Percentiles rank a stretch among this genome's conserved stretches.
phyloP scores from a whole-genome alignment of 2,329 filamentous ascomycete species.

The Alternaria novae-zelandiae region DNA sequence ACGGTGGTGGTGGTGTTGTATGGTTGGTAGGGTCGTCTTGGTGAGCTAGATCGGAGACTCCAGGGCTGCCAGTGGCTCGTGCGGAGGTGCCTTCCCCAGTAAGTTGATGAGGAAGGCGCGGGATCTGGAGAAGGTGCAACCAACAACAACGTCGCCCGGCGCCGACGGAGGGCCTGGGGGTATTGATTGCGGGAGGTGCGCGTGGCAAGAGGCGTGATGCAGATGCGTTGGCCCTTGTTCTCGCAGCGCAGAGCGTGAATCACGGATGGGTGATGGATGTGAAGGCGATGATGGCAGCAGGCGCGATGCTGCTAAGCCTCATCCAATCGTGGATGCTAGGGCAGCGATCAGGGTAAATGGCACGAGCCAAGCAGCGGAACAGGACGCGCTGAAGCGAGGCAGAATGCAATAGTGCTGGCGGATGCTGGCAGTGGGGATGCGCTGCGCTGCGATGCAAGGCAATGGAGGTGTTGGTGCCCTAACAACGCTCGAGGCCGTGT shows the following conservation, averaged over 20 bases:
- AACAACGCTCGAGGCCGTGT: constrained; percentile 1
- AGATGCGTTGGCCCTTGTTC: not conserved
- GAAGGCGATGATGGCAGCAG: not conserved
- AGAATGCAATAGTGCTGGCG: not conserved
- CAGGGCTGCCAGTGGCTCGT: constrained; percentile 13
- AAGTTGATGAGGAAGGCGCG: constrained; percentile 17
- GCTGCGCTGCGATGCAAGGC: not conserved
- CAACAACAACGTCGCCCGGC: not conserved
- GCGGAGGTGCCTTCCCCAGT: constrained; percentile 14
- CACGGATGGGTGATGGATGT: not conserved
- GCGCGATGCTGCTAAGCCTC: constrained; percentile 16
- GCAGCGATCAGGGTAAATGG: constrained; percentile 14
- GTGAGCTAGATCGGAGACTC: constrained; percentile 15
- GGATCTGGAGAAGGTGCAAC: constrained; percentile 12
- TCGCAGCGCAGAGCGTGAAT: not conserved
- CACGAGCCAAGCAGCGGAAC: constrained; percentile 11
- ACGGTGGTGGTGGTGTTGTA: constrained; percentile 16
- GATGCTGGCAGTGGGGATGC: not conserved
- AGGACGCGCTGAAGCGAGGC: constrained; percentile 6
- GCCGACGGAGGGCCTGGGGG: not conserved
- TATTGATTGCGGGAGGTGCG: not conserved
- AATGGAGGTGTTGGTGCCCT: not conserved
- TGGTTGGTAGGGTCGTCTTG: constrained; percentile 13
- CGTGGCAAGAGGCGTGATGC: not conserved
- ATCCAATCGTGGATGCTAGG: constrained; percentile 8